Evolutionary conservation across 306 rosid species (phyloP).

Genomic region (Cucumis sativus): Cucumber_9930_V3 NC_026659.2:18989001-18989500

Average conservation of each 20-base stretch:
- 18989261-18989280: conserved; percentile 90
- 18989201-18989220: background rate
- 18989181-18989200: background rate
- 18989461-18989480: background rate
- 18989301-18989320: conserved; percentile 43
- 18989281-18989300: conserved; percentile 69
- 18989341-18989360: conserved; percentile 30
- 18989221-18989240: background rate
- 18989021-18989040: background rate
- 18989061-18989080: no score
- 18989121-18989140: no score
- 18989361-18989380: conserved; percentile 45
- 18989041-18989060: background rate
- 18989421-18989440: background rate
- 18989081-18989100: no score
- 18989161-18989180: background rate
- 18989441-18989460: background rate
- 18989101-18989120: no score
- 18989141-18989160: background rate
- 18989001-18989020: conserved; percentile 45
- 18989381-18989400: conserved; percentile 12
- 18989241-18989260: conserved; percentile 25
- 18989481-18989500: background rate
- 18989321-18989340: conserved; percentile 40
- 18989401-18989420: background rate